Base-by-base conservation (phyloP, 768 basidiomycete species). In the Myochromella boudieri region DNA sequence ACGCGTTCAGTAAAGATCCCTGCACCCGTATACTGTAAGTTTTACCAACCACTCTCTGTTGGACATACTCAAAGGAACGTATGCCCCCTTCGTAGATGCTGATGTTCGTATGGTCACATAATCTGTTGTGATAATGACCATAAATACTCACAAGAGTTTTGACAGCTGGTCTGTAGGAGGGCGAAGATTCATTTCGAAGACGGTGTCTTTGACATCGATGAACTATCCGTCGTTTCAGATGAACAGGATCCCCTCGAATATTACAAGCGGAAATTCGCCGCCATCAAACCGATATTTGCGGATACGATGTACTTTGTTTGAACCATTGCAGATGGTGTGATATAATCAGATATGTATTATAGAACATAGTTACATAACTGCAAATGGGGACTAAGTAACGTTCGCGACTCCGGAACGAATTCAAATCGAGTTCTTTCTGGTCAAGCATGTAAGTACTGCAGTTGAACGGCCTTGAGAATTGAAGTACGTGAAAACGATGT, bases 1-100 rank as follows among this genome's bases (percentile, higher is more conserved):
- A 85, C 84, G 2, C 75, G 82, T n/a, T 82, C 84, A 0, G 85
- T 87, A 2, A 87, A 85, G 2, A 81, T 87, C 17, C 84, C 84
- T 0, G 85, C 84, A 0, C 85, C 84, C 0, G 83, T 86, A 0
- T 86, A 86, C 49, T 85, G 84, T 86, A 52, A 59, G 82, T 54
- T 34, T 24, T 22, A 14, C 4, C 1, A 29, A 21, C 26, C 18
- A 17, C 18, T 14, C n/a, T 3, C 11, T n/a, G 41, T 14, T 11
- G 6, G 44, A 9, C 22, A 6, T 9, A 17, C 37, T n/a, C n/a
- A n/a, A n/a, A n/a, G n/a, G n/a, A n/a, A 14, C 28, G 33, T 17
- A 18, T 15, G 15, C 9, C 11, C 9, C 3, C 28, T n/a, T 7
- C 6, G 9, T 42, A 81, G 81, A 82, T 62, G 81, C 81, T 15